phyloP scores from a whole-genome alignment of 306 rosid species.

The Casuarina equisetifolia region DNA sequence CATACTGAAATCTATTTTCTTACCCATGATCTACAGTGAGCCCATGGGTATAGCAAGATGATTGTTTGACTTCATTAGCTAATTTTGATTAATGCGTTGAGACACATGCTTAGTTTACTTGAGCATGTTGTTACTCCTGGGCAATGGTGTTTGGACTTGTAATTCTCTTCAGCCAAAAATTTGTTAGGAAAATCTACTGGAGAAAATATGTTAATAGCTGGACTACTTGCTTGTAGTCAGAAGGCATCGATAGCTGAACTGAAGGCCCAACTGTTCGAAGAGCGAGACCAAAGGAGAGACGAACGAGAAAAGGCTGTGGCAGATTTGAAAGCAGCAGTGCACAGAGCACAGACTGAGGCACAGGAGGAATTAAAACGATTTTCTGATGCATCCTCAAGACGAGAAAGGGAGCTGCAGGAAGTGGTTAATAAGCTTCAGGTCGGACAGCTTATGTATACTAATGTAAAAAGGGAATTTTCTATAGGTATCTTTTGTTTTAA shows the following conservation, averaged over 20 bases:
- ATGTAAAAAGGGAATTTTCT: not conserved
- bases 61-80: not conserved
- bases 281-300: conserved; percentile 70
- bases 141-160: conserved; percentile 3
- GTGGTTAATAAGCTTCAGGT: conserved; percentile 81
- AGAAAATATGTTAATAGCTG: conserved; percentile 13
- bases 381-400: conserved; percentile 59
- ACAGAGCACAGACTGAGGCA: conserved; percentile 79
- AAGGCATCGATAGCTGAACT: conserved; percentile 73
- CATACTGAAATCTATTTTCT: not conserved
- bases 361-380: conserved; percentile 70
- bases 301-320: conserved; percentile 84
- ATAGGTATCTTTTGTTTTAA: not conserved
- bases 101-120: not conserved
- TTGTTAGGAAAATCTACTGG: not conserved
- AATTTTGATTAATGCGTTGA: not conserved
- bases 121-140: not conserved
- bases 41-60: not conserved
- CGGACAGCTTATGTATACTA: conserved; percentile 21
- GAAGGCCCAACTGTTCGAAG: conserved; percentile 73
- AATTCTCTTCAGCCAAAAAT: not conserved
- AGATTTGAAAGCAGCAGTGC: conserved; percentile 84
- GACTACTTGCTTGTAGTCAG: conserved; percentile 57
- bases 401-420: conserved; percentile 81
- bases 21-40: not conserved